phyloP scores from a whole-genome alignment of 352 stramenopile genomes.

The Phytophthora ramorum region DNA sequence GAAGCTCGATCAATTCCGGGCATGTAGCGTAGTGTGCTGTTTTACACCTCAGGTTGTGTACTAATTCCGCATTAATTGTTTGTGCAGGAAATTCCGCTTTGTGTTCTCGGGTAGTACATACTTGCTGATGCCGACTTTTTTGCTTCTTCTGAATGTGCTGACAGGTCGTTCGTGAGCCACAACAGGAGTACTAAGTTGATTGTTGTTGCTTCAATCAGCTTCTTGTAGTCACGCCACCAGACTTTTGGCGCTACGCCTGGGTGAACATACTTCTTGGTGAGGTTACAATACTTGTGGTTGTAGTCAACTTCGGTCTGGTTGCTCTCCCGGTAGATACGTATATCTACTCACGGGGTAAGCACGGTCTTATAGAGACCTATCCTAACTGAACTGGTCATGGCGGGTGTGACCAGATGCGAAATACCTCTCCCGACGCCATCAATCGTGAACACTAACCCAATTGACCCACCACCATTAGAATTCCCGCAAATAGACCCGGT shows the following conservation, averaged over 20 bases:
- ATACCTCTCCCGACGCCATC: conserved; percentile 12
- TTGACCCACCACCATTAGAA: conserved; percentile 19
- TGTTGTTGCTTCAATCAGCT: conserved; percentile 36
- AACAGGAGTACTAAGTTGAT: background rate
- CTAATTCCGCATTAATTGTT: background rate
- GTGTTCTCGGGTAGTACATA: conserved; percentile 64
- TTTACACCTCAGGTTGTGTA: background rate
- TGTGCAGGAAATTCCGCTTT: conserved; percentile 56
- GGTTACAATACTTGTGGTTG: conserved; percentile 51
- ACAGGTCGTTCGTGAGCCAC: background rate
- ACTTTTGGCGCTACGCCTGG: conserved; percentile 69
- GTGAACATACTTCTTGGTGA: conserved; percentile 63
- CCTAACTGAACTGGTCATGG: no score
- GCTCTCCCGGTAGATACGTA: conserved; percentile 60
- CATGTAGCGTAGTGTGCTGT: conserved; percentile 5
- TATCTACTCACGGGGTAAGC: conserved; percentile 51
- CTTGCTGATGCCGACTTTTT: conserved; percentile 56
- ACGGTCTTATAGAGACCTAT: no score
- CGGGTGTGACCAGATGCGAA: conserved; percentile 13
- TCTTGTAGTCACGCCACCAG: conserved; percentile 58
- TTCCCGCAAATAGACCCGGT: background rate
- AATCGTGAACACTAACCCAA: conserved; percentile 7
- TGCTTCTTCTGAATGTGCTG: conserved; percentile 57
- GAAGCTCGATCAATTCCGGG: conserved; percentile 76
- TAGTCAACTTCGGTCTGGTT: conserved; percentile 47